Percentiles rank a stretch among this genome's conserved stretches.
Conservation (phyloP, 345 rosid genomes). For the Crucihimalaya himalaica region DNA sequence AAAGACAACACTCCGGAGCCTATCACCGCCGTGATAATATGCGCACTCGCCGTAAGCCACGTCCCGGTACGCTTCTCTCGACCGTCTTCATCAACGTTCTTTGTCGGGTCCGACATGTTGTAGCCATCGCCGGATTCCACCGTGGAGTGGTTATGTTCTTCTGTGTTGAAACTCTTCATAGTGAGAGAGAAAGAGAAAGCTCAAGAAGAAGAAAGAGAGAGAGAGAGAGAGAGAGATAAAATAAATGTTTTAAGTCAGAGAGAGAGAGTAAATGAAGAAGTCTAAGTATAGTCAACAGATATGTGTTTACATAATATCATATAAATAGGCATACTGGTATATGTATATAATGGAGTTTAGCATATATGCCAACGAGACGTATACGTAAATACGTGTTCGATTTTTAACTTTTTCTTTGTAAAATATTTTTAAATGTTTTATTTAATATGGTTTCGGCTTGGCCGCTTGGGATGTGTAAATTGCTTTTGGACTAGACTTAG, state of each 20-base stretch:
- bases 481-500: conserved; percentile 4
- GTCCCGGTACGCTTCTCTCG: conserved; percentile 62
- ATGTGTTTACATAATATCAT: conserved; percentile 17
- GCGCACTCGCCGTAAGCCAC: conserved; percentile 85
- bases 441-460: conserved; percentile 25
- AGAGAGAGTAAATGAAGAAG: conserved; percentile 37
- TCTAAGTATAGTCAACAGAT: conserved; percentile 33
- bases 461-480: conserved; percentile 32
- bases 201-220: background rate
- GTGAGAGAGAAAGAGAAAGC: background rate
- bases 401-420: conserved; percentile 17
- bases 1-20: conserved; percentile 88
- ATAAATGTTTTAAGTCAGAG: conserved; percentile 14
- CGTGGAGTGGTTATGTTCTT: conserved; percentile 21
- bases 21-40: conserved; percentile 92
- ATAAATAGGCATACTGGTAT: conserved; percentile 17
- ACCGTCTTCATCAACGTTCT: conserved; percentile 41
- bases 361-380: conserved; percentile 41
- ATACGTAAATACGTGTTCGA: conserved; percentile 40
- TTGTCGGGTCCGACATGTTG: conserved; percentile 19
- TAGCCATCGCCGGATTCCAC: conserved; percentile 34
- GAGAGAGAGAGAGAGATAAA: conserved; percentile 8
- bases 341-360: background rate
- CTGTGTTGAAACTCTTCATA: conserved; percentile 41
- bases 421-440: background rate